Percentiles rank a stretch among this genome's conserved stretches.
These are phyloP conservation scores for Fraxinus baroniana DNA, from an alignment of 305 asterid genomes.

Conservation along the genomic window DNA sequence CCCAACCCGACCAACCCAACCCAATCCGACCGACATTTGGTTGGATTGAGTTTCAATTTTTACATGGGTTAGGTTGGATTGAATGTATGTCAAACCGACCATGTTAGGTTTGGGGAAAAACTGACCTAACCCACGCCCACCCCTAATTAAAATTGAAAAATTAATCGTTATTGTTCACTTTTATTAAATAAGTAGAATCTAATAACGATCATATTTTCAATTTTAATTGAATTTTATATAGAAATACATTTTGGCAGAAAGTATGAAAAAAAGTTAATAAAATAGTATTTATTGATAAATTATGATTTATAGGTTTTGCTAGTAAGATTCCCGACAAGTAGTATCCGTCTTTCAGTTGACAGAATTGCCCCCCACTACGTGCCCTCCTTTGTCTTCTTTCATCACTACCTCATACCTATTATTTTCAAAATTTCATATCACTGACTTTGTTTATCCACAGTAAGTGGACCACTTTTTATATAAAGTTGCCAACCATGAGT, in stretches of 20 bases:
- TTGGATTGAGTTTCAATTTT: no score
- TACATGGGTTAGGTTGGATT: no score
- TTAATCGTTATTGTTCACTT: no score
- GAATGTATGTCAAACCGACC: no score
- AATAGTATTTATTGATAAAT: neutral
- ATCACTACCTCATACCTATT: constrained; percentile 8
- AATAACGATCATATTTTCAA: no score
- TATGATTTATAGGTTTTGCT: neutral
- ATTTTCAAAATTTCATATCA: neutral
- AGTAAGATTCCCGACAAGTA: constrained; percentile 21
- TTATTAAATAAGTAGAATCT: no score
- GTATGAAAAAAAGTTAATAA: neutral
- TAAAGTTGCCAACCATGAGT: neutral
- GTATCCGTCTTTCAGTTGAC: neutral
- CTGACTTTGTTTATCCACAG: neutral
- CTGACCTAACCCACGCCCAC: no score
- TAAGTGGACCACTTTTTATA: neutral
- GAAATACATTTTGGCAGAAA: neutral
- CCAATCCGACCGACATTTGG: no score
- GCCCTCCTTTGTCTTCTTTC: constrained; percentile 6
- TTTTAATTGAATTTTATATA: no score
- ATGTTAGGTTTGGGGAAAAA: no score
- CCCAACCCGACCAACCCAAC: no score
- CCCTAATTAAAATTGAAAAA: no score
- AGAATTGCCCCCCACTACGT: neutral